Conservation (phyloP, 495 filamentous ascomycete species). For the Ramalina intermedia region DNA sequence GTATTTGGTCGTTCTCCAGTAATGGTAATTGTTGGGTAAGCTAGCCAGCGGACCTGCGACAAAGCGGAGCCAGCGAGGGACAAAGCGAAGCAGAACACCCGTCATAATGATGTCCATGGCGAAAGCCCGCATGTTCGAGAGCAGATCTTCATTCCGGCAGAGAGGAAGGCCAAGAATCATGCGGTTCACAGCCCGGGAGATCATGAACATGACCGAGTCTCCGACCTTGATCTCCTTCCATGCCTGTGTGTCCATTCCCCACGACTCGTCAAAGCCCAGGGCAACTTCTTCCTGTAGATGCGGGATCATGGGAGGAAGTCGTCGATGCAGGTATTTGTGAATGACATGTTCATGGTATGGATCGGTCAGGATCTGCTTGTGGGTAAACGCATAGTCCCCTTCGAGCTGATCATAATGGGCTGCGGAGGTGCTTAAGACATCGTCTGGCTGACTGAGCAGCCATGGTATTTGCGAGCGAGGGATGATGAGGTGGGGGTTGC, state of each 20-base stretch:
- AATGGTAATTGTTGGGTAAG: slow-evolving; percentile 1
- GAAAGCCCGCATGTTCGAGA: slow-evolving; percentile 9
- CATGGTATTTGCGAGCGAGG: slow-evolving; percentile 13
- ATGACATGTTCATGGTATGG: slow-evolving; percentile 18
- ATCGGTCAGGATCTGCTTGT: slow-evolving; percentile 14
- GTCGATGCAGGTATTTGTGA: slow-evolving; percentile 15
- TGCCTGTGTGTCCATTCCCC: slow-evolving; percentile 16
- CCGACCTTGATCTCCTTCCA: slow-evolving; percentile 20
- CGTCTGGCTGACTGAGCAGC: slow-evolving; percentile 17
- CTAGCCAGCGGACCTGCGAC: slow-evolving; percentile 16
- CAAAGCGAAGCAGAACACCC: not conserved
- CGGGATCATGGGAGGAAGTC: slow-evolving; percentile 11
- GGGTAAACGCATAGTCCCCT: slow-evolving; percentile 17
- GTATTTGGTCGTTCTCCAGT: slow-evolving; percentile 13
- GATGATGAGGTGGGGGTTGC: slow-evolving; percentile 21
- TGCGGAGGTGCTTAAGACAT: slow-evolving; percentile 13
- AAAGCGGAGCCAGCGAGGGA: slow-evolving; percentile 18
- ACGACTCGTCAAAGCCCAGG: slow-evolving; percentile 13
- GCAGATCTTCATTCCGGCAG: slow-evolving; percentile 20
- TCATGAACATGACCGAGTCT: slow-evolving; percentile 19
- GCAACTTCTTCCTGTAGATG: slow-evolving; percentile 19
- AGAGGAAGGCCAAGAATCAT: slow-evolving; percentile 27
- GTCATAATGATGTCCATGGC: not conserved
- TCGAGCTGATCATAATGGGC: slow-evolving; percentile 18
- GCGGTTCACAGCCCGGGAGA: slow-evolving; percentile 22